Percentiles rank a stretch among this genome's conserved stretches.
These are phyloP conservation scores for Rhodamnia rubescens DNA, from an alignment of 345 rosid genomes.

Conservation along the genomic window DNA sequence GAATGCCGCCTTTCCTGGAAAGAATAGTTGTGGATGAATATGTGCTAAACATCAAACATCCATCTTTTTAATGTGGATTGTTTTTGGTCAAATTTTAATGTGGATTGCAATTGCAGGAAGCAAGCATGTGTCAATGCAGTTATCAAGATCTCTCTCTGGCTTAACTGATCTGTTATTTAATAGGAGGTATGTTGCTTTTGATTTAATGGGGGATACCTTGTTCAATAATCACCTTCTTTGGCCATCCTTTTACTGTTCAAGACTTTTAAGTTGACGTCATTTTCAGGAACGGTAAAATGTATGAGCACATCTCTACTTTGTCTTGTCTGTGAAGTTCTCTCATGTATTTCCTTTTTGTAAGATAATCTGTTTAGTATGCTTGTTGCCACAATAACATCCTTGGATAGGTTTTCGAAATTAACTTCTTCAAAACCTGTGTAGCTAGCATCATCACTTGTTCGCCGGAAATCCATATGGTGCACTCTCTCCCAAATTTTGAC, in stretches of 20 bases:
- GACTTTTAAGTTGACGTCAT: neutral
- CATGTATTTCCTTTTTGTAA: neutral
- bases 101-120: conserved; percentile 28
- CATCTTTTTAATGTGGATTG: neutral
- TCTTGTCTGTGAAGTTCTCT: neutral
- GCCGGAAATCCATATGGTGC: neutral
- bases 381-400: neutral
- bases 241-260: neutral
- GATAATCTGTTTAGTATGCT: neutral
- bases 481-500: neutral
- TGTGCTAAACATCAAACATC: neutral
- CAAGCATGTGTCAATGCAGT: conserved; percentile 52
- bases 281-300: neutral
- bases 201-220: neutral
- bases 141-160: conserved; percentile 48
- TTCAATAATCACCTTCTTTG: neutral
- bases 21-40: neutral
- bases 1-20: neutral
- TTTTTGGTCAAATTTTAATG: neutral
- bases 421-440: neutral
- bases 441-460: neutral
- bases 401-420: neutral
- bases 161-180: conserved; percentile 58
- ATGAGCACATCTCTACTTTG: neutral
- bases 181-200: conserved; percentile 39